These are phyloP conservation scores for Geotrichum aggregatum DNA, from an alignment of 1,139 yeast genomes.

Conservation along the genomic window DNA sequence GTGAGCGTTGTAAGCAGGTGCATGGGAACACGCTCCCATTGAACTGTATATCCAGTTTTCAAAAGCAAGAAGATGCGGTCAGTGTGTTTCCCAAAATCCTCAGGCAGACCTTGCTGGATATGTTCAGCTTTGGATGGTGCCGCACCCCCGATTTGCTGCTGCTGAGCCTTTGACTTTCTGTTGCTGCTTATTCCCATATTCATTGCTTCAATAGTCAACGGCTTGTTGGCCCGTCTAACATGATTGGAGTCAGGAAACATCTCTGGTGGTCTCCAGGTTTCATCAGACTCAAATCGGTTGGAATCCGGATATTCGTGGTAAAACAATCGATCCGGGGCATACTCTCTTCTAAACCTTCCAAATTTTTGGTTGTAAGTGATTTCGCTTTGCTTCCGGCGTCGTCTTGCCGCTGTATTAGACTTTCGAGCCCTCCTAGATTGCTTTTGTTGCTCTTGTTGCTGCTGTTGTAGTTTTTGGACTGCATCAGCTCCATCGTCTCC, in stretches of 20 bases:
- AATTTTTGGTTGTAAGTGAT: slow-evolving; percentile 8
- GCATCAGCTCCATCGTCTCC: background rate
- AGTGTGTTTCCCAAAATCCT: slow-evolving; percentile 29
- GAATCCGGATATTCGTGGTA: slow-evolving; percentile 33
- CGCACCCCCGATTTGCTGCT: slow-evolving; percentile 4
- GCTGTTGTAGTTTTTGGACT: background rate
- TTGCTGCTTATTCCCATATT: background rate
- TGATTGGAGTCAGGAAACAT: slow-evolving; percentile 20
- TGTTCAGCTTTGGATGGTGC: slow-evolving; percentile 14
- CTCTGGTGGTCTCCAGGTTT: slow-evolving; percentile 35
- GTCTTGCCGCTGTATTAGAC: background rate
- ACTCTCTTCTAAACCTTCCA: slow-evolving; percentile 13
- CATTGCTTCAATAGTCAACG: background rate
- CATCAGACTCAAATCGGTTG: slow-evolving; percentile 32
- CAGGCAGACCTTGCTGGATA: slow-evolving; percentile 28
- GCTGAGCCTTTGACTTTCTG: background rate
- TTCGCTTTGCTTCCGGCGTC: slow-evolving; percentile 10
- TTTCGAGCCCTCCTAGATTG: background rate
- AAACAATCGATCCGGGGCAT: slow-evolving; percentile 26
- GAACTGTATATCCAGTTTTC: slow-evolving; percentile 39
- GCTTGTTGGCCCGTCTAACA: slow-evolving; percentile 2
- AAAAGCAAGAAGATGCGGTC: slow-evolving; percentile 35
- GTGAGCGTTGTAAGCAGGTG: slow-evolving; percentile 39
- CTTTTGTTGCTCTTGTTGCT: background rate
- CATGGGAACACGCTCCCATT: slow-evolving; percentile 40